phyloP scores from a whole-genome alignment of 1,284 basidiomycete species.

The Leucoagaricus sp. region DNA sequence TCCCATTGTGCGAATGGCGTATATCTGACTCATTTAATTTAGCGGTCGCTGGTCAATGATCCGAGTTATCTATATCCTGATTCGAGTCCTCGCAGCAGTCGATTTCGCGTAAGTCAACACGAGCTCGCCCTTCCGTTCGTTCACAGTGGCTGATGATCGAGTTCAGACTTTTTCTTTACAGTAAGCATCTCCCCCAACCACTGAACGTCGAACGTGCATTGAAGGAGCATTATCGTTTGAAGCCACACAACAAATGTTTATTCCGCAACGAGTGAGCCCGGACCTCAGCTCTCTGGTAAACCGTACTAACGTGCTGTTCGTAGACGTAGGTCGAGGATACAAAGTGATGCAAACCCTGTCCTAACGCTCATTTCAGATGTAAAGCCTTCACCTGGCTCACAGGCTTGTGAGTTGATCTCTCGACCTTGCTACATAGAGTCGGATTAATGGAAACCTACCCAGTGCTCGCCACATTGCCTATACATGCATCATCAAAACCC shows the following conservation, averaged over 20 bases:
- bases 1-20: neutral
- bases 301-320: neutral
- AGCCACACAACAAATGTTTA: neutral
- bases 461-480: conserved; percentile 5
- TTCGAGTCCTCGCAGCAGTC: neutral
- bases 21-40: neutral
- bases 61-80: conserved; percentile 4
- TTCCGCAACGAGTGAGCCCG: neutral
- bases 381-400: conserved; percentile 8
- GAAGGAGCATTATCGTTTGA: neutral
- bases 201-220: neutral
- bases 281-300: neutral
- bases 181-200: neutral
- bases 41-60: conserved; percentile 4
- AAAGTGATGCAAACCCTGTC: no score
- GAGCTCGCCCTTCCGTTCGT: neutral
- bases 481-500: conserved; percentile 10
- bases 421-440: neutral
- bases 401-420: conserved; percentile 12
- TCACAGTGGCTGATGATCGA: no score
- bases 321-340: conserved; percentile 1
- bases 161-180: conserved; percentile 1
- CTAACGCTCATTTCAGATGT: neutral
- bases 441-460: neutral
- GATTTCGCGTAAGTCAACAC: conserved; percentile 1